phyloP scores from a whole-genome alignment of 257 asterid genomes.

The Leonotis leonurus region DNA sequence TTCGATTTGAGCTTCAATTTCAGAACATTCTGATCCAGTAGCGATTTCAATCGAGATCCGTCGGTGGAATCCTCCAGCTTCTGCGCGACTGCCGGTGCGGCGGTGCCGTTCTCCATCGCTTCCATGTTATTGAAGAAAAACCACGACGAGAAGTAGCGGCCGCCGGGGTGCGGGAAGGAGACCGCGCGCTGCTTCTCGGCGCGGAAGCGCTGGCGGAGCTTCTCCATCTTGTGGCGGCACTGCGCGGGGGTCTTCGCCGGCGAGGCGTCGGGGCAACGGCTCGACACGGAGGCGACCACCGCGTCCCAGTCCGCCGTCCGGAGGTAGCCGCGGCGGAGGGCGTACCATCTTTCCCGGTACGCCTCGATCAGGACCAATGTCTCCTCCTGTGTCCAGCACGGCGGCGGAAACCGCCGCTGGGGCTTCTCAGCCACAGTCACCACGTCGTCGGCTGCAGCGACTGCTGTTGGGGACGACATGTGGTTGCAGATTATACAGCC shows the following conservation, averaged over 20 bases:
- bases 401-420: slow-evolving; percentile 75
- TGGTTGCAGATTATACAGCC: background rate
- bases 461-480: slow-evolving; percentile 32
- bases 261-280: slow-evolving; percentile 57
- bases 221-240: slow-evolving; percentile 99
- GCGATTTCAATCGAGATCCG: slow-evolving; percentile 32
- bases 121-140: slow-evolving; percentile 90
- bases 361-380: slow-evolving; percentile 69
- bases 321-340: slow-evolving; percentile 88
- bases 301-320: slow-evolving; percentile 95
- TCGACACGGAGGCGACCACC: slow-evolving; percentile 52
- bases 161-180: slow-evolving; percentile 54
- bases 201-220: slow-evolving; percentile 91
- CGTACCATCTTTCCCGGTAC: slow-evolving; percentile 87
- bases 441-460: slow-evolving; percentile 10
- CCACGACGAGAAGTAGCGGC: slow-evolving; percentile 79
- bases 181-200: slow-evolving; percentile 91
- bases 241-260: slow-evolving; percentile 84
- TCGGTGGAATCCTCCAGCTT: slow-evolving; percentile 32
- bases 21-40: slow-evolving; percentile 55
- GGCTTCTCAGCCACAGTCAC: slow-evolving; percentile 38
- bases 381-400: slow-evolving; percentile 96
- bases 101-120: slow-evolving; percentile 83
- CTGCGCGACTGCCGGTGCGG: slow-evolving; percentile 30
- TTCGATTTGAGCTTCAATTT: slow-evolving; percentile 64